phyloP scores from a whole-genome alignment of 495 filamentous ascomycete genomes.

The Trichoderma asperelloides region DNA sequence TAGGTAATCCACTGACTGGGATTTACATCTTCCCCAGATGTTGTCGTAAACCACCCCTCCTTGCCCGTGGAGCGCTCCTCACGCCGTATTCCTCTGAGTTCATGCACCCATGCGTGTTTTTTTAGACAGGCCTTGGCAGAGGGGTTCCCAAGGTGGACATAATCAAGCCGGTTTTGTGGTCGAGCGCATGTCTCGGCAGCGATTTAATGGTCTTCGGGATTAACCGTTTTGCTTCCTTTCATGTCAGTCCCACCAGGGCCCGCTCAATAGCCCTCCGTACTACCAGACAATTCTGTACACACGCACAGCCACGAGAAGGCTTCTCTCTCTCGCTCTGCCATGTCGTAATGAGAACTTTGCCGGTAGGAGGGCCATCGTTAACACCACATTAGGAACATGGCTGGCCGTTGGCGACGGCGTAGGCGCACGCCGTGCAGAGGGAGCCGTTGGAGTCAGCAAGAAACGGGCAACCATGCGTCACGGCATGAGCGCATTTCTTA shows the following conservation, averaged over 20 bases:
- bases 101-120: background rate
- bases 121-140: background rate
- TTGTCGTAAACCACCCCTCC: background rate
- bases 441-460: background rate
- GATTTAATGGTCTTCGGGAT: background rate
- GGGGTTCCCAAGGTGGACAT: background rate
- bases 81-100: background rate
- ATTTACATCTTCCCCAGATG: background rate
- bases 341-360: background rate
- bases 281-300: background rate
- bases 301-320: background rate
- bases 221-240: background rate
- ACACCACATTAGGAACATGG: background rate
- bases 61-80: background rate
- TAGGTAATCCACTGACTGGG: background rate
- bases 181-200: constrained; percentile 1
- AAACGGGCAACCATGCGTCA: background rate
- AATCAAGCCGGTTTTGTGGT: background rate
- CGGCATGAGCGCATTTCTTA: constrained; percentile 5
- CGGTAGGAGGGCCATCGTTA: background rate
- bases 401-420: background rate
- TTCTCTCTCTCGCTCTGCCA: background rate
- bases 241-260: background rate
- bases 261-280: background rate
- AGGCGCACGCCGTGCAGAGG: background rate